A percentile compares a stretch with the other conserved stretches of the same genome.
phyloP scores from a whole-genome alignment of 306 rosid species.

The Malus orientalis region DNA sequence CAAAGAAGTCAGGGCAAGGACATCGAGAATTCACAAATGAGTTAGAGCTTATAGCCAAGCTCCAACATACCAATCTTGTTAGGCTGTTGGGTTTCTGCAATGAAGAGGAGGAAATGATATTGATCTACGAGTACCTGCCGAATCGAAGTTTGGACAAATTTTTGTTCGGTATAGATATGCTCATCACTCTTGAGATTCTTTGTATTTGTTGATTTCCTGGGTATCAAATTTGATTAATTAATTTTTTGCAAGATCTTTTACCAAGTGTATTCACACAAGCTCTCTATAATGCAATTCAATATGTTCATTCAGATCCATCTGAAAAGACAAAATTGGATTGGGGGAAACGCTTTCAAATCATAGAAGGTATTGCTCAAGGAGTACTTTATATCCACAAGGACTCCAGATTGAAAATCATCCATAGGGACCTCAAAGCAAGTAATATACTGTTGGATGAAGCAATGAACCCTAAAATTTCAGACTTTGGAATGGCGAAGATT shows the following conservation, averaged over 20 bases:
- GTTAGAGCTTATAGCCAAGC: conserved; percentile 37
- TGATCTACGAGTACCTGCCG: conserved; percentile 44
- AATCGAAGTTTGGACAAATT: conserved; percentile 43
- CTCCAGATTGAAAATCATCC: conserved; percentile 15
- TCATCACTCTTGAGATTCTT: background rate
- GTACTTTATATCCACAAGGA: conserved; percentile 23
- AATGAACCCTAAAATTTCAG: conserved; percentile 14
- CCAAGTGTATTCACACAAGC: no score
- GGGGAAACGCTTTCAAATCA: conserved; percentile 33
- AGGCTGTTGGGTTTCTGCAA: conserved; percentile 37
- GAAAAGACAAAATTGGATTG: conserved; percentile 17
- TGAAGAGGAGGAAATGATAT: conserved; percentile 31
- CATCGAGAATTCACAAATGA: conserved; percentile 41
- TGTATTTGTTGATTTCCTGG: background rate
- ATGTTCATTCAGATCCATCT: background rate
- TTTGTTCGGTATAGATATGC: conserved; percentile 28
- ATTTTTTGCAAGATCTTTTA: background rate
- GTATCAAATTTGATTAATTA: background rate
- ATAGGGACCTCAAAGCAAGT: conserved; percentile 20
- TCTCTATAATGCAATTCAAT: no score
- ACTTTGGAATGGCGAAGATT: conserved; percentile 21
- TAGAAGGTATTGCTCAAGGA: background rate
- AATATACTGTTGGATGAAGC: conserved; percentile 5
- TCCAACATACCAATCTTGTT: conserved; percentile 45
- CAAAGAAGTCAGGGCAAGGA: conserved; percentile 39